Conservation (phyloP, 106 monocot species). For the Chionographis japonica region DNA sequence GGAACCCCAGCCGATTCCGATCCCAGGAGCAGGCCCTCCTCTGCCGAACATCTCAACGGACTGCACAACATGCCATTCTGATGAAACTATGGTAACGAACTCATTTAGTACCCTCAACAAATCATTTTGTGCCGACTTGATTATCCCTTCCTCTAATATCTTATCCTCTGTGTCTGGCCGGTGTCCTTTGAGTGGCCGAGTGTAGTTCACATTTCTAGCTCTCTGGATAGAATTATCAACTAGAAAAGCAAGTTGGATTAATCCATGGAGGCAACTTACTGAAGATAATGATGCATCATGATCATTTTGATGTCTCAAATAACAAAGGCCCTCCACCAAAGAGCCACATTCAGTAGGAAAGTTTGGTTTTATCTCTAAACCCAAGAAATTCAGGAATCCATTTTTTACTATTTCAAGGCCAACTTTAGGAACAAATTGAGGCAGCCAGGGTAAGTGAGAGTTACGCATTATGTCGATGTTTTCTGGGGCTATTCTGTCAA, state of each 20-base stretch:
- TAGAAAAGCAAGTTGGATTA: constrained; percentile 40
- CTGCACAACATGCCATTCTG: constrained; percentile 41
- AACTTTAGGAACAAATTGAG: constrained; percentile 78
- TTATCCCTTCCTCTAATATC: constrained; percentile 67
- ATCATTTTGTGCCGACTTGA: constrained; percentile 44
- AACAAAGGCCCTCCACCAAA: constrained; percentile 41
- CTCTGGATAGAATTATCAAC: constrained; percentile 53
- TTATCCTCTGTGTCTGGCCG: constrained; percentile 27
- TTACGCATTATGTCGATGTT: not conserved
- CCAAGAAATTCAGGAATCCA: constrained; percentile 41
- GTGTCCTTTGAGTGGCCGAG: constrained; percentile 8
- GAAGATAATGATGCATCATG: constrained; percentile 54
- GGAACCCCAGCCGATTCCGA: constrained; percentile 88
- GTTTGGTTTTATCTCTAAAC: constrained; percentile 1
- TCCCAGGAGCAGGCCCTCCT: constrained; percentile 94
- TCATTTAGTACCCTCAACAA: constrained; percentile 25
- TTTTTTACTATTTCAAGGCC: constrained; percentile 71
- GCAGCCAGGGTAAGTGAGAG: constrained; percentile 62
- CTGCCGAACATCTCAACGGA: constrained; percentile 70
- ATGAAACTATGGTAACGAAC: constrained; percentile 27
- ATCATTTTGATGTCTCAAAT: constrained; percentile 37
- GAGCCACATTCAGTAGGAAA: constrained; percentile 22
- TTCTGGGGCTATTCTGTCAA: constrained; percentile 42
- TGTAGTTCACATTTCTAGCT: constrained; percentile 36
- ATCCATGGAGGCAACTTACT: constrained; percentile 64